These are phyloP conservation scores for Coemansia sp. DNA, from an alignment of 192 early-diverging fungal species.

Conservation along the genomic window DNA sequence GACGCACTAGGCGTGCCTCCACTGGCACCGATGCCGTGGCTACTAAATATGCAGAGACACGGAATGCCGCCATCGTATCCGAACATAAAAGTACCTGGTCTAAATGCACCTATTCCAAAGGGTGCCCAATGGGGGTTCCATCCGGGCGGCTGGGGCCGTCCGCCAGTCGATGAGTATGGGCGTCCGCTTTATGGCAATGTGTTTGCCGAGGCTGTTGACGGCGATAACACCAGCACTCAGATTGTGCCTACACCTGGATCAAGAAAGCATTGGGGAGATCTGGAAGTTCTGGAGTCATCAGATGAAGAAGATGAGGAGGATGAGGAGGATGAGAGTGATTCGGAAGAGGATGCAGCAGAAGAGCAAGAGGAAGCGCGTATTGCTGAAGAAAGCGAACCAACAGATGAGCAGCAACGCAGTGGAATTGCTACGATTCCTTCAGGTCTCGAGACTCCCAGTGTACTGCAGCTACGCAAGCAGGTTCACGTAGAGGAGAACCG, in stretches of 20 bases:
- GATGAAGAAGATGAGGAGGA: slow-evolving; percentile 71
- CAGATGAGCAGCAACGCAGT: slow-evolving; percentile 62
- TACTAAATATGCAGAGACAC: slow-evolving; percentile 97
- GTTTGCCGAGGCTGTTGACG: slow-evolving; percentile 64
- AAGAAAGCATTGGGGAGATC: slow-evolving; percentile 81
- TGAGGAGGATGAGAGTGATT: slow-evolving; percentile 56
- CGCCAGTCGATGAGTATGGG: slow-evolving; percentile 82
- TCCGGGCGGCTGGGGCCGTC: slow-evolving; percentile 90
- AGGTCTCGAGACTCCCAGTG: slow-evolving; percentile 84
- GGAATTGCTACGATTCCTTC: slow-evolving; percentile 54
- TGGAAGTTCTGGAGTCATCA: slow-evolving; percentile 68
- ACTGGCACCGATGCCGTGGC: slow-evolving; percentile 92
- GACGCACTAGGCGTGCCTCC: slow-evolving; percentile 88
- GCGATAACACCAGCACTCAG: background rate
- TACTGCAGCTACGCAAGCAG: slow-evolving; percentile 88
- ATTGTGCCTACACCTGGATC: slow-evolving; percentile 2
- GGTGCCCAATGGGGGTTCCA: slow-evolving; percentile 99
- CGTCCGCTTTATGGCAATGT: slow-evolving; percentile 96
- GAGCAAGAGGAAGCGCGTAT: slow-evolving; percentile 62
- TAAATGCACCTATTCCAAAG: slow-evolving; percentile 94
- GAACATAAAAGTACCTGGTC: slow-evolving; percentile 82
- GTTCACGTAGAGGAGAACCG: slow-evolving; percentile 31
- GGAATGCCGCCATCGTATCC: slow-evolving; percentile 96
- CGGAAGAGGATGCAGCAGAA: slow-evolving; percentile 16
- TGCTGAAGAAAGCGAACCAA: slow-evolving; percentile 35